These are phyloP conservation scores for Helminthosporium solani DNA, from an alignment of 2,329 filamentous ascomycete genomes.

Conservation along the genomic window DNA sequence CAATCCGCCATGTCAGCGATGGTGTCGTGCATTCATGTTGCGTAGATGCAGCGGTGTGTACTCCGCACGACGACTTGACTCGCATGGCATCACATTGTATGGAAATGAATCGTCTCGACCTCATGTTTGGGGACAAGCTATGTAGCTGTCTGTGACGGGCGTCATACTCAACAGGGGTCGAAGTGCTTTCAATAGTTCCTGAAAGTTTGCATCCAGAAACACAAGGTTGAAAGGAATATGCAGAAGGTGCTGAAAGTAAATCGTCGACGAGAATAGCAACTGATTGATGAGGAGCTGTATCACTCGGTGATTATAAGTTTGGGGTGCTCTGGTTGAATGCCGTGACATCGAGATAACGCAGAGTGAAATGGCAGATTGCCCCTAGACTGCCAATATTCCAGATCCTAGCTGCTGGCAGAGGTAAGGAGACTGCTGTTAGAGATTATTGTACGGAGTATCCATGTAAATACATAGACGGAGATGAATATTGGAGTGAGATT, in stretches of 20 bases:
- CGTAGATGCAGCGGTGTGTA: neutral
- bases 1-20: neutral
- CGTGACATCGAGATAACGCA: conserved; percentile 4
- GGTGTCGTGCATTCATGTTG: neutral
- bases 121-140: neutral
- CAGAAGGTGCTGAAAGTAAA: neutral
- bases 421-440: conserved; percentile 2
- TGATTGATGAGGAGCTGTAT: conserved; percentile 1
- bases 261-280: neutral
- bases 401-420: conserved; percentile 1
- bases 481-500: conserved; percentile 18
- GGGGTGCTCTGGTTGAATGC: neutral
- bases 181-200: neutral
- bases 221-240: neutral
- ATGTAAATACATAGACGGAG: too few relatives aligned
- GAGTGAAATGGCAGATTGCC: conserved; percentile 3
- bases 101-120: neutral
- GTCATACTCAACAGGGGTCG: neutral
- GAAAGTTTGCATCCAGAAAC: neutral
- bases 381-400: conserved; percentile 19
- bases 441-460: conserved; percentile 16
- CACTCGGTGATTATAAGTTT: neutral
- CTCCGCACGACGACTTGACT: too few relatives aligned
- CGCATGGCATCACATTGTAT: neutral
- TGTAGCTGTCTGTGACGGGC: neutral